phyloP scores from a whole-genome alignment of 1,139 yeast genomes.

The Taphrina populina region DNA sequence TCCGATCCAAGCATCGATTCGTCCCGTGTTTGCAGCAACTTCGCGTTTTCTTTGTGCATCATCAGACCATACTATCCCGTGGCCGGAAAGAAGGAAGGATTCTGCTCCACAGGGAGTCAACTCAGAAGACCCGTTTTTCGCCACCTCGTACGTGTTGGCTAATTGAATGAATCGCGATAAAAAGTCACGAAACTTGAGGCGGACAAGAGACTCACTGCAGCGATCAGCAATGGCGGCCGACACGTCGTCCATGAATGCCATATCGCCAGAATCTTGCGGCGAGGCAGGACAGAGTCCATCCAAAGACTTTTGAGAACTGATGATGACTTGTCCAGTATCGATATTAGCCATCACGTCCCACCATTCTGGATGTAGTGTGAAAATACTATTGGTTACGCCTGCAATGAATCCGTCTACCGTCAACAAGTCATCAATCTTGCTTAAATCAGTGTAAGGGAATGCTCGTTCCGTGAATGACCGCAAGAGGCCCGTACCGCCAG shows the following conservation, averaged over 20 bases:
- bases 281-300: constrained; percentile 5
- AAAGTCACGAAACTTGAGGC: constrained; percentile 44
- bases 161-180: constrained; percentile 44
- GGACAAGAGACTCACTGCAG: constrained; percentile 45
- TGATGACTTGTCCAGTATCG: constrained; percentile 52
- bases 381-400: constrained; percentile 67
- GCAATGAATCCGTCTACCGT: constrained; percentile 56
- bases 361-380: constrained; percentile 56
- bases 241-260: constrained; percentile 44
- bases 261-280: constrained; percentile 35
- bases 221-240: constrained; percentile 44
- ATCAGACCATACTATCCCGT: constrained; percentile 45
- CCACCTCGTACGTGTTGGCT: constrained; percentile 43
- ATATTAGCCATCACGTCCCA: constrained; percentile 64
- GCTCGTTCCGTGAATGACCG: constrained; percentile 53
- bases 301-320: constrained; percentile 38
- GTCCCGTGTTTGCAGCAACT: constrained; percentile 42
- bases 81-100: constrained; percentile 42
- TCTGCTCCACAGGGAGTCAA: constrained; percentile 42
- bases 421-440: constrained; percentile 57
- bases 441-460: constrained; percentile 63
- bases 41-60: constrained; percentile 42
- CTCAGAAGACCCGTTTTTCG: constrained; percentile 42
- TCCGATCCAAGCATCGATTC: constrained; percentile 46
- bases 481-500: constrained; percentile 58